These are phyloP conservation scores for Lathyrus sativus DNA, from an alignment of 306 rosid genomes.

Conservation along the genomic window DNA sequence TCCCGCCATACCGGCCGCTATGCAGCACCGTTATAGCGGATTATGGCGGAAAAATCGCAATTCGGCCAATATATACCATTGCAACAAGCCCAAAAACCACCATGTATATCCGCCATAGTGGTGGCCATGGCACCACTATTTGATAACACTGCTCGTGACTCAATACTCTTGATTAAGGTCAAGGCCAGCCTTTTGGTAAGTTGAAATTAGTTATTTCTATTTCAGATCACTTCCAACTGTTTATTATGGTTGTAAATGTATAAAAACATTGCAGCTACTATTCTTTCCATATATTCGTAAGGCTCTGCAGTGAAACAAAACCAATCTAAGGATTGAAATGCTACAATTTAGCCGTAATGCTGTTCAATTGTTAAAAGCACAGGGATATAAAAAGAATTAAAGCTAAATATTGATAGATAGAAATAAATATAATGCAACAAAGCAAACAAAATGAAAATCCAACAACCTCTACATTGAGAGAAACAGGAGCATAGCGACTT, in stretches of 20 bases:
- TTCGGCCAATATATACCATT: too few species aligned
- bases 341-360: background rate
- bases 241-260: background rate
- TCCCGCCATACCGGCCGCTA: too few species aligned
- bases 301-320: slow-evolving; percentile 25
- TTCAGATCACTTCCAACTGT: slow-evolving; percentile 3
- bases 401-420: slow-evolving; percentile 19
- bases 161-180: background rate
- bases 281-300: slow-evolving; percentile 9
- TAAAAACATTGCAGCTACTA: background rate
- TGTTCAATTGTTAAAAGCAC: slow-evolving; percentile 8
- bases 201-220: slow-evolving; percentile 7
- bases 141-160: too few species aligned
- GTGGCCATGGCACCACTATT: too few species aligned
- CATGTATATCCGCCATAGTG: too few species aligned
- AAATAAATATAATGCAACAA: slow-evolving; percentile 28
- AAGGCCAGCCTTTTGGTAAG: background rate
- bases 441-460: slow-evolving; percentile 16
- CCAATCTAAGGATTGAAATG: background rate
- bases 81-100: too few species aligned
- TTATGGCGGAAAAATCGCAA: too few species aligned
- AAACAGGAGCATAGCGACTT: slow-evolving; percentile 72
- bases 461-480: slow-evolving; percentile 74
- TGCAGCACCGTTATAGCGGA: too few species aligned
- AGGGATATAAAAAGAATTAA: background rate